These are phyloP conservation scores for Truncatella angustata DNA, from an alignment of 2,329 filamentous ascomycete genomes.

Conservation along the genomic window DNA sequence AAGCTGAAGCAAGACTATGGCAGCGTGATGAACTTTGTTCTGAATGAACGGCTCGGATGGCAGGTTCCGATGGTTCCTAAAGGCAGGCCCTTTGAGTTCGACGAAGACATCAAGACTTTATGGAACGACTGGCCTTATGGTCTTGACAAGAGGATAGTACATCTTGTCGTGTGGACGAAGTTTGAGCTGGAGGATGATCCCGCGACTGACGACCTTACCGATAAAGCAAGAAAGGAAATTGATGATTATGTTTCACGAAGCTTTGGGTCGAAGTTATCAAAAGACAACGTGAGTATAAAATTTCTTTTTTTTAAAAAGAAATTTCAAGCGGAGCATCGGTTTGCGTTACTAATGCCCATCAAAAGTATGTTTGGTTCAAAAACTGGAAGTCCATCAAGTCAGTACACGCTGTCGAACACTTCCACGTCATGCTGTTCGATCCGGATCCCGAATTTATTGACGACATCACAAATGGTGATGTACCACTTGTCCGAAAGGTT, in stretches of 20 bases:
- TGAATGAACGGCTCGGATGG: slow-evolving; percentile 72
- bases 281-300: slow-evolving; percentile 49
- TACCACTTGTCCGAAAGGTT: slow-evolving; percentile 57
- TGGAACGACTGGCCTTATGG: slow-evolving; percentile 96
- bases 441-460: slow-evolving; percentile 68
- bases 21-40: slow-evolving; percentile 74
- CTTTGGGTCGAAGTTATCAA: slow-evolving; percentile 56
- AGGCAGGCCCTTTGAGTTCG: slow-evolving; percentile 40
- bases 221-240: slow-evolving; percentile 61
- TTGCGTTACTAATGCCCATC: not conserved
- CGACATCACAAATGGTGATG: slow-evolving; percentile 71
- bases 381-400: slow-evolving; percentile 88
- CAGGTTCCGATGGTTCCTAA: slow-evolving; percentile 34
- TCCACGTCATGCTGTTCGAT: slow-evolving; percentile 87
- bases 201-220: slow-evolving; percentile 64
- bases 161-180: slow-evolving; percentile 92
- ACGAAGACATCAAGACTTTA: slow-evolving; percentile 68
- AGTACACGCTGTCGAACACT: slow-evolving; percentile 84
- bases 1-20: slow-evolving; percentile 66
- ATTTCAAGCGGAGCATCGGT: not conserved
- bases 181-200: slow-evolving; percentile 72
- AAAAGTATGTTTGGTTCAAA: slow-evolving; percentile 70
- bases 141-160: slow-evolving; percentile 72
- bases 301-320: slow-evolving; percentile 19
- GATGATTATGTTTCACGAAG: slow-evolving; percentile 66